Conservation (phyloP, 495 filamentous ascomycete species). For the Penicillium arizonense region DNA sequence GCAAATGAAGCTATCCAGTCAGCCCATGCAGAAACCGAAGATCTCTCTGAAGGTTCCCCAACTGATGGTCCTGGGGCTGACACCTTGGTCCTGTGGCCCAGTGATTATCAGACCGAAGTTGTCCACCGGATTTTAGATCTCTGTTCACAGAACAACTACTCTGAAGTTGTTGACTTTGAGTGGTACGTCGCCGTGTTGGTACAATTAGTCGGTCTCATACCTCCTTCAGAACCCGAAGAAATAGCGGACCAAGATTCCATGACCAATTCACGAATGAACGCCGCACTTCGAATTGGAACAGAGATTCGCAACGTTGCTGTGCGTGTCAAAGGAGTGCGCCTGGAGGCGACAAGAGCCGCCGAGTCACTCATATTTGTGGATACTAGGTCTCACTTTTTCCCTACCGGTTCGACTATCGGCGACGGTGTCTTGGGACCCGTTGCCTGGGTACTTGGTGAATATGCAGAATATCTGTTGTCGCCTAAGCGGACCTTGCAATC, state of each 20-base stretch:
- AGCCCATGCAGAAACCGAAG: neutral
- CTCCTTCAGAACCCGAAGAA: conserved; percentile 26
- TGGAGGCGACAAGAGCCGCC: conserved; percentile 77
- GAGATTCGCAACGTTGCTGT: conserved; percentile 88
- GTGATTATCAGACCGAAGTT: conserved; percentile 78
- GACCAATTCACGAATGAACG: conserved; percentile 19
- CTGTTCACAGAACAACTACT: conserved; percentile 88
- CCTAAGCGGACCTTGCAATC: conserved; percentile 65
- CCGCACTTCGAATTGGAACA: conserved; percentile 71
- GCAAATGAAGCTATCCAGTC: conserved; percentile 1
- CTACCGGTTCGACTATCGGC: conserved; percentile 41
- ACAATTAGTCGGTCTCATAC: conserved; percentile 71
- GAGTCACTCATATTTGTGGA: conserved; percentile 64
- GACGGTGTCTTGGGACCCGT: conserved; percentile 67
- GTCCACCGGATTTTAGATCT: conserved; percentile 80
- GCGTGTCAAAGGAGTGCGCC: conserved; percentile 78
- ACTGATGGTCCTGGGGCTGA: too few relatives aligned
- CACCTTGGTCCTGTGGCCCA: conserved; percentile 50
- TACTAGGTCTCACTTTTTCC: conserved; percentile 44
- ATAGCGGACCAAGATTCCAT: conserved; percentile 12
- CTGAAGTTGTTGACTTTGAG: conserved; percentile 83
- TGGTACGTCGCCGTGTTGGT: conserved; percentile 91
- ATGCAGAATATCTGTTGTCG: conserved; percentile 61
- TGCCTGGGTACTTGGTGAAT: conserved; percentile 88
- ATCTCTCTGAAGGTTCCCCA: too few relatives aligned